Percentiles rank a stretch among this genome's conserved stretches.
Evolutionary conservation across 805 yeast genomes (phyloP).

Genomic region (Starmerella ratchasimensis): DNA sequence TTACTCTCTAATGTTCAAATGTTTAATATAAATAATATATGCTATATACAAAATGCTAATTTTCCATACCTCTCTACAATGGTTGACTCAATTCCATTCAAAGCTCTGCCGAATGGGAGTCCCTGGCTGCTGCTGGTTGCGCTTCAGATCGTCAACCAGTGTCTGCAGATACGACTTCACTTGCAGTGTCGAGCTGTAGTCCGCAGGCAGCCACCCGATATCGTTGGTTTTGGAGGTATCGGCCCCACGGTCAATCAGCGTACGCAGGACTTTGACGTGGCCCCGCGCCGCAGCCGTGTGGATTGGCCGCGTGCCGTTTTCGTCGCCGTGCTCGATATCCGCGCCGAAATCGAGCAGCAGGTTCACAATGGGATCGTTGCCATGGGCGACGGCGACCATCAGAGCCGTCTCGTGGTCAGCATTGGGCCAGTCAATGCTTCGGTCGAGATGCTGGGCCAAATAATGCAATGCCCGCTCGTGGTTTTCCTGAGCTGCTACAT

Average conservation of each 20-base stretch:
- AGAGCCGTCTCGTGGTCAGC: conserved; percentile 30
- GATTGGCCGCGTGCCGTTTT: conserved; percentile 65
- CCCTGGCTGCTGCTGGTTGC: conserved; percentile 11
- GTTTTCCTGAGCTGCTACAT: conserved; percentile 48
- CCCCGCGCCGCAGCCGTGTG: conserved; percentile 73
- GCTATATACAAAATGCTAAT: background rate
- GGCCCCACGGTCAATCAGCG: conserved; percentile 38
- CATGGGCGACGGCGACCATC: conserved; percentile 51
- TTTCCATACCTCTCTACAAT: background rate
- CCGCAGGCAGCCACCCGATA: conserved; percentile 53
- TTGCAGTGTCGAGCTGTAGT: conserved; percentile 43
- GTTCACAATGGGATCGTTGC: conserved; percentile 49
- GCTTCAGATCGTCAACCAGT: conserved; percentile 13
- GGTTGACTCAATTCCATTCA: conserved; percentile 6
- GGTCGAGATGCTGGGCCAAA: conserved; percentile 50
- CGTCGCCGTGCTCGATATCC: conserved; percentile 56
- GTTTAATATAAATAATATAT: no score
- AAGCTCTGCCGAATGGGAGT: conserved; percentile 13
- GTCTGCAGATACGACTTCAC: conserved; percentile 33
- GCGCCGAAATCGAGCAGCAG: conserved; percentile 64
- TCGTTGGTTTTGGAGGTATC: conserved; percentile 38
- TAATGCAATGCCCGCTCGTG: conserved; percentile 63
- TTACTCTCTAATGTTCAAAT: no score
- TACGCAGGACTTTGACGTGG: conserved; percentile 39
- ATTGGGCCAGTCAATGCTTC: conserved; percentile 50